Conservation (phyloP, 139 green algal species). For the Axilococcus clingmanii region DNA sequence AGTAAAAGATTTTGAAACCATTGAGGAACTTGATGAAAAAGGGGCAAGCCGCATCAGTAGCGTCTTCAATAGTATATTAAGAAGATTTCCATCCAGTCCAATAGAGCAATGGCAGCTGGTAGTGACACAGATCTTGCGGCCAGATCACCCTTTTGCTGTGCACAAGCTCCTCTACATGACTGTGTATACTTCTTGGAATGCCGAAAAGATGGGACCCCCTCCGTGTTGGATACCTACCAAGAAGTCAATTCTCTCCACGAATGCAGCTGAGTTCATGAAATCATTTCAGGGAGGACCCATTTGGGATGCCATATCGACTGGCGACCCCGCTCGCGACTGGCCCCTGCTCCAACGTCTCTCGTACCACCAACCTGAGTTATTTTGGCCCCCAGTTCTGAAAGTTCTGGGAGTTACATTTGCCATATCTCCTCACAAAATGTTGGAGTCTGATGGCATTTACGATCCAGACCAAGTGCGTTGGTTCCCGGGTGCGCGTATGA, state of each 20-base stretch:
- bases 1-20: no score
- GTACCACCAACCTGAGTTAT: conserved; percentile 35
- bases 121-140: conserved; percentile 29
- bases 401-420: conserved; percentile 39
- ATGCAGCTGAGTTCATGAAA: conserved; percentile 47
- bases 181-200: conserved; percentile 36
- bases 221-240: conserved; percentile 49
- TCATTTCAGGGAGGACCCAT: conserved; percentile 20
- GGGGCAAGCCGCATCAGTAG: no score
- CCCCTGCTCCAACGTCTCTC: conserved; percentile 48
- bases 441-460: conserved; percentile 9
- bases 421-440: conserved; percentile 21
- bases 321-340: conserved; percentile 22
- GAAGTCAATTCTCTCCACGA: conserved; percentile 25
- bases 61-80: no score
- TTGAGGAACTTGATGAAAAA: no score
- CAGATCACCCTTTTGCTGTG: conserved; percentile 38
- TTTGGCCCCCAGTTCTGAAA: conserved; percentile 46
- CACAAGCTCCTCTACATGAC: conserved; percentile 37
- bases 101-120: conserved; percentile 33
- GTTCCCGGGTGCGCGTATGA: conserved; percentile 68
- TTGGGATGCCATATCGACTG: no score
- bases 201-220: conserved; percentile 26
- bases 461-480: conserved; percentile 45
- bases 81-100: no score